A percentile compares a stretch with the other conserved stretches of the same genome.
Conservation (phyloP, 331 rosid species). For the Cydonia oblonga region DNA sequence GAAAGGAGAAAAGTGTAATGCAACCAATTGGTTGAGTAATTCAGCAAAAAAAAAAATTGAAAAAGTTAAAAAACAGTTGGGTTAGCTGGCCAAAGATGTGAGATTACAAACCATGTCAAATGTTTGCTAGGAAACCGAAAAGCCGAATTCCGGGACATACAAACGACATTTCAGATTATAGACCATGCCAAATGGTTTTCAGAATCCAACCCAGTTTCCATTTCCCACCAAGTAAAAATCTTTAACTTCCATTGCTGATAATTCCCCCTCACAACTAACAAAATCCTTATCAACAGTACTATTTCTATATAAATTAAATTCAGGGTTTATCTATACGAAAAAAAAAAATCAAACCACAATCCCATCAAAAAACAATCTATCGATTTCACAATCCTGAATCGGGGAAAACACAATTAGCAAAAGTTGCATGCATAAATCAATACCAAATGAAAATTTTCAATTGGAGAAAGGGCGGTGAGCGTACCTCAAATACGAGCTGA, state of each 20-base stretch:
- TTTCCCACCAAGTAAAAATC: neutral
- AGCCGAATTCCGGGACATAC: neutral
- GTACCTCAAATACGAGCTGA: conserved; percentile 24
- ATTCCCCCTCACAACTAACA: neutral
- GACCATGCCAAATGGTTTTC: neutral
- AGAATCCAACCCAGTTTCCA: neutral
- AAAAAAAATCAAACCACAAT: neutral
- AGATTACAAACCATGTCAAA: neutral
- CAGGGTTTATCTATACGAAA: neutral
- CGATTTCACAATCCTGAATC: neutral
- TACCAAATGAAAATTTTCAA: neutral
- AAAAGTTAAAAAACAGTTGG: neutral
- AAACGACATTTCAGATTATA: neutral
- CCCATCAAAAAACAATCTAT: neutral
- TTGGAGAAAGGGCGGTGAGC: neutral
- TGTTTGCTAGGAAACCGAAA: neutral
- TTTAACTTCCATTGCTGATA: neutral
- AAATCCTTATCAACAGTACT: neutral
- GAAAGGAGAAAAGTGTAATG: neutral
- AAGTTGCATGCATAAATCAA: neutral
- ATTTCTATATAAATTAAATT: neutral
- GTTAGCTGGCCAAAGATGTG: neutral
- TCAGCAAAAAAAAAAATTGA: neutral
- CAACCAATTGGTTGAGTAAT: neutral
- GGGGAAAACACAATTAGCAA: neutral